These are phyloP conservation scores for Amaranthus cruentus DNA, from an alignment of 148 eudicot genomes.

Conservation along the genomic window DNA sequence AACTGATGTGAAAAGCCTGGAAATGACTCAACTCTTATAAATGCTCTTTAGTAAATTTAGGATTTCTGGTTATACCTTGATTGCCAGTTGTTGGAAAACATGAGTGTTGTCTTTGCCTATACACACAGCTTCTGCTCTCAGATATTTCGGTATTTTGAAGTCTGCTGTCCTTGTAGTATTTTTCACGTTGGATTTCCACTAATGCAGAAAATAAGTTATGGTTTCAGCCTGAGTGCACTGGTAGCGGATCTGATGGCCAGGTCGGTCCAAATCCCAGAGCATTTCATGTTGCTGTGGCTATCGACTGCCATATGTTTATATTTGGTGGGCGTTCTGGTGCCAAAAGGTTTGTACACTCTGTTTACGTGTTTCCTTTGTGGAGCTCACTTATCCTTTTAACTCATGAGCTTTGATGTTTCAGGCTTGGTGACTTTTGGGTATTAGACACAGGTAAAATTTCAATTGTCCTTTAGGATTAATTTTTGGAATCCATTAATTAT, in stretches of 20 bases:
- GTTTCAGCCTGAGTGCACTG: constrained; percentile 95
- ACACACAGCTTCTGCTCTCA: neutral
- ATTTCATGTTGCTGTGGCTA: constrained; percentile 83
- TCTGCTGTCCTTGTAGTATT: constrained; percentile 7
- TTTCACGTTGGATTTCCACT: constrained; percentile 15
- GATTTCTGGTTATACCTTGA: neutral
- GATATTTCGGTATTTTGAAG: neutral
- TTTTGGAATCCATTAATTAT: neutral
- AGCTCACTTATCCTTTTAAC: neutral
- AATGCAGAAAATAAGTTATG: constrained; percentile 75
- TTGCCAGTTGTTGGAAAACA: neutral
- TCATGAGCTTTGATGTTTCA: constrained; percentile 31
- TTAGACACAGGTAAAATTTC: constrained; percentile 73
- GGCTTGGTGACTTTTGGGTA: constrained; percentile 99
- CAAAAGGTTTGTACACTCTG: constrained; percentile 50
- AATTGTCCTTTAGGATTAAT: neutral
- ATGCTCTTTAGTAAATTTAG: neutral
- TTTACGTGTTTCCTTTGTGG: neutral
- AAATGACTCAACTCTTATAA: neutral
- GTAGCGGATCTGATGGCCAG: constrained; percentile 71
- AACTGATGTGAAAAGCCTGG: neutral
- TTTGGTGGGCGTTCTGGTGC: constrained; percentile 89
- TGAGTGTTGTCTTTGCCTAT: neutral
- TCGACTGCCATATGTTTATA: constrained; percentile 96
- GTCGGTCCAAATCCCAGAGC: constrained; percentile 93